Percentiles rank a stretch among this genome's conserved stretches.
Evolutionary conservation across 1,284 basidiomycete genomes (phyloP).

Genomic region (Fomitopsis schrenkii): DNA sequence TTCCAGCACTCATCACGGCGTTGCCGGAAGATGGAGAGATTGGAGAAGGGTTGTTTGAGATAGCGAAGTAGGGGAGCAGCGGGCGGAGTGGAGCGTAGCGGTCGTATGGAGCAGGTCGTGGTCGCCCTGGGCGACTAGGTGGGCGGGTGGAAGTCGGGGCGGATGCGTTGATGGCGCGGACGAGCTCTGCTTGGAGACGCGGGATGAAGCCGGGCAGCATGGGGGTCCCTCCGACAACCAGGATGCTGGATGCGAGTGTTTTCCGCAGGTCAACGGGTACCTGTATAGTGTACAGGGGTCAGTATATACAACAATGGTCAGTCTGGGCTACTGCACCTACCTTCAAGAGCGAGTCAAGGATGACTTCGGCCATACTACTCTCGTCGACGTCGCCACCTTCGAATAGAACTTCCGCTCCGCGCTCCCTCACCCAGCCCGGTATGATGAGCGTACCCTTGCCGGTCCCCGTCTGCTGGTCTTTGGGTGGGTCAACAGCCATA

Average conservation of each 20-base stretch:
- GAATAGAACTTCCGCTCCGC: constrained; percentile 88
- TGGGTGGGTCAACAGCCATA: constrained; percentile 62
- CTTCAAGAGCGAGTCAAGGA: constrained; percentile 77
- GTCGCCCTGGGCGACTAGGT: constrained; percentile 35
- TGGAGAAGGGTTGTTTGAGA: constrained; percentile 79
- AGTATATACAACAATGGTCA: background rate
- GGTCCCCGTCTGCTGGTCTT: constrained; percentile 59
- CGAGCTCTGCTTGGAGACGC: constrained; percentile 74
- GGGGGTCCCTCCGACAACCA: constrained; percentile 85
- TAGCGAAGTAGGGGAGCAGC: constrained; percentile 66
- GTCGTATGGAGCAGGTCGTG: constrained; percentile 52
- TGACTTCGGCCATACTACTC: constrained; percentile 74
- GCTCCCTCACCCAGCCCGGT: constrained; percentile 93
- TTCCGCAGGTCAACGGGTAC: constrained; percentile 87
- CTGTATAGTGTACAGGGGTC: constrained; percentile 32
- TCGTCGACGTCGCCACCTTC: constrained; percentile 87
- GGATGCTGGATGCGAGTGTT: constrained; percentile 74
- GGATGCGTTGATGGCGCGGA: constrained; percentile 53
- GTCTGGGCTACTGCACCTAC: constrained; percentile 32
- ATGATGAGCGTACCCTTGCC: constrained; percentile 79
- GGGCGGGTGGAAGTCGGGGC: constrained; percentile 27
- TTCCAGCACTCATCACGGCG: constrained; percentile 57
- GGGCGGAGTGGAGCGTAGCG: constrained; percentile 71
- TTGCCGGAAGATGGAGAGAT: constrained; percentile 30
- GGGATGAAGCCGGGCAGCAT: constrained; percentile 92